phyloP scores from a whole-genome alignment of 495 filamentous ascomycete genomes.

The Aspergillus leporis region DNA sequence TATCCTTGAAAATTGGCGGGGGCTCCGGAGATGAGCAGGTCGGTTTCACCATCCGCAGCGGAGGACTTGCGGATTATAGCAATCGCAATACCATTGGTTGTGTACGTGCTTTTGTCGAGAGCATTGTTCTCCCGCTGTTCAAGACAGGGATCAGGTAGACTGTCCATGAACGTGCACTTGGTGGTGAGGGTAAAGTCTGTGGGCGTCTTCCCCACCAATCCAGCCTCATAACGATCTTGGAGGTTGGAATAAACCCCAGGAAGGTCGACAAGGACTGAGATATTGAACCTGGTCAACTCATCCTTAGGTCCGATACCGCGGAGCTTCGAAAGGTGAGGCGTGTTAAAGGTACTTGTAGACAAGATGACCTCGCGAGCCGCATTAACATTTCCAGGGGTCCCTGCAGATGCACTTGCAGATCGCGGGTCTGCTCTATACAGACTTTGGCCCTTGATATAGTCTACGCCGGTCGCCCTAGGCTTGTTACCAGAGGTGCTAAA shows the following conservation, averaged over 20 bases:
- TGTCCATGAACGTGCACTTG: constrained; percentile 49
- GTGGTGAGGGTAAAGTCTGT: constrained; percentile 45
- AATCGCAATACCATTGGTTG: constrained; percentile 47
- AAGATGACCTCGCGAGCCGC: constrained; percentile 64
- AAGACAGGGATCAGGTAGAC: constrained; percentile 49
- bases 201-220: constrained; percentile 47
- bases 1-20: constrained; percentile 50
- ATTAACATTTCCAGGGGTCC: constrained; percentile 44
- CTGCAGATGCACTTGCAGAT: constrained; percentile 22
- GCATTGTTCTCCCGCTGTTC: constrained; percentile 44
- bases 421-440: constrained; percentile 62
- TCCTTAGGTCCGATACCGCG: constrained; percentile 59
- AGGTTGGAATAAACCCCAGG: constrained; percentile 68
- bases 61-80: constrained; percentile 48
- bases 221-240: constrained; percentile 64
- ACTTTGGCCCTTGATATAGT: constrained; percentile 57
- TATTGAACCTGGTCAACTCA: constrained; percentile 49
- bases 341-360: constrained; percentile 61
- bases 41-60: constrained; percentile 39
- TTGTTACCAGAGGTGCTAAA: constrained; percentile 48
- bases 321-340: constrained; percentile 65
- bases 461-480: constrained; percentile 63
- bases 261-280: constrained; percentile 53
- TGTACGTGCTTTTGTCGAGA: constrained; percentile 49
- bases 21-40: constrained; percentile 55